Percentiles rank a stretch among this genome's conserved stretches.
phyloP scores from a whole-genome alignment of 495 filamentous ascomycete genomes.

The Neurospora sp. region DNA sequence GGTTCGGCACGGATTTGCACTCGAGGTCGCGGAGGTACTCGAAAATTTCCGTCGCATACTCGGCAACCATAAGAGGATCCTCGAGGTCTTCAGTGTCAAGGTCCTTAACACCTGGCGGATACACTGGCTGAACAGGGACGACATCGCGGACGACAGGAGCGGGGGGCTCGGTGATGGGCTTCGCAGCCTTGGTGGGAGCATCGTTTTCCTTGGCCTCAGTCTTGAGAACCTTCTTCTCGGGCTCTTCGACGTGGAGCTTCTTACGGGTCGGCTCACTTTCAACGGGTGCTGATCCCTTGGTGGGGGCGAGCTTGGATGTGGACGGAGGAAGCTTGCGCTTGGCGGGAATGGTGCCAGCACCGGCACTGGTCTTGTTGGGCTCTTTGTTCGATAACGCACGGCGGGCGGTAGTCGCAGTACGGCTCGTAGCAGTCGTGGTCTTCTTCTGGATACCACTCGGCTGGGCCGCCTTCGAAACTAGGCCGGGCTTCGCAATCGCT shows the following conservation, averaged over 20 bases:
- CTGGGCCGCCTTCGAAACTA: conserved; percentile 68
- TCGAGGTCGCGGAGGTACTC: conserved; percentile 90
- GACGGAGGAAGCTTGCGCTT: conserved; percentile 49
- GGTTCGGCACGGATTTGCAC: conserved; percentile 72
- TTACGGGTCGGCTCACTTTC: conserved; percentile 45
- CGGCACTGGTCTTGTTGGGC: conserved; percentile 62
- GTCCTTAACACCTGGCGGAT: conserved; percentile 46
- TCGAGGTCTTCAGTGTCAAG: conserved; percentile 81
- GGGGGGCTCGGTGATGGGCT: conserved; percentile 19
- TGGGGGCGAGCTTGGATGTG: conserved; percentile 32
- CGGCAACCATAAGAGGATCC: conserved; percentile 93
- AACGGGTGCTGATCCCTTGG: conserved; percentile 51
- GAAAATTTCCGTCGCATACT: conserved; percentile 96
- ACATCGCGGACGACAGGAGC: background rate
- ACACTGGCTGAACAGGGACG: conserved; percentile 20
- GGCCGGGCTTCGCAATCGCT: conserved; percentile 45
- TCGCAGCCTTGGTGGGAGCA: conserved; percentile 14
- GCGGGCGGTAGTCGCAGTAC: background rate
- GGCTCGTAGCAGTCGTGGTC: conserved; percentile 45
- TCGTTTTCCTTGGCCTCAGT: conserved; percentile 37
- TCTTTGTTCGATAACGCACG: conserved; percentile 57
- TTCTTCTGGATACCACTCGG: conserved; percentile 73
- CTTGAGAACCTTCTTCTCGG: conserved; percentile 16
- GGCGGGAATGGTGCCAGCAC: conserved; percentile 52
- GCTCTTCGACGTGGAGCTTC: conserved; percentile 31